Evolutionary conservation across 2,329 filamentous ascomycete genomes (phyloP), one percentile per base, ranked within the genome.

Genomic region (Penicillium aurantiogriseum): DNA sequence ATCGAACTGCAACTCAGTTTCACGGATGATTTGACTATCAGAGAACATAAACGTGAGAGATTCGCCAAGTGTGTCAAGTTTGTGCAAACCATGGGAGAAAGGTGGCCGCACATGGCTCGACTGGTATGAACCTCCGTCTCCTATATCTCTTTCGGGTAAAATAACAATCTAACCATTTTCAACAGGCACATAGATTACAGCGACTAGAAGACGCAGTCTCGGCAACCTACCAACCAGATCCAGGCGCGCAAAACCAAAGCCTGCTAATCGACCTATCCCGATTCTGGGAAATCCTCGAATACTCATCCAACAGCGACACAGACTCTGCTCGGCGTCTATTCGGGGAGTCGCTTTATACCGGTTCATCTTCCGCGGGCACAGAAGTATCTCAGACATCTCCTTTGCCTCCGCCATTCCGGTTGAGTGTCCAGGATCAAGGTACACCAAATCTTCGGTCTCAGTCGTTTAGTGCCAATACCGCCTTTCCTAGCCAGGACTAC

Each of bases 1-100:
- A 83, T 83, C 36, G 81, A 81, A 59, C 64, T 83, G 2, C 81
- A 83, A 59, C 77, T 83, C 35, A 82, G 80, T 58, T 83, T 81
- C 25, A 80, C 81, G n/a, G 72, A 73, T 52, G 69, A 78, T 39
- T 33, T 59, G 13, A 63, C 63, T 2, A 73, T 77, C 36, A 70
- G 77, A 36, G 66, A 74, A 46, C 71, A 77, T 53, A 81, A 80
- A 58, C 71, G 77, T 29, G 72, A 74, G 19, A 72, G 73, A 29
- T 81, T 80, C 53, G 70, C 71, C 27, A 79, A 75, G 58, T 81
- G 79, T 57, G 69, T 81, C 39, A 67, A 65, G 17, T 81, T 81
- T 54, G 74, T 81, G 23, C 74, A 73, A 46, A 61, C 61, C n/a
- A 58, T 80, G 33, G 76, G 76, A 2, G 59, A 68, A 27, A 71